phyloP scores from a whole-genome alignment of 1,284 basidiomycete genomes.

The Coniferiporia sulphurascens region DNA sequence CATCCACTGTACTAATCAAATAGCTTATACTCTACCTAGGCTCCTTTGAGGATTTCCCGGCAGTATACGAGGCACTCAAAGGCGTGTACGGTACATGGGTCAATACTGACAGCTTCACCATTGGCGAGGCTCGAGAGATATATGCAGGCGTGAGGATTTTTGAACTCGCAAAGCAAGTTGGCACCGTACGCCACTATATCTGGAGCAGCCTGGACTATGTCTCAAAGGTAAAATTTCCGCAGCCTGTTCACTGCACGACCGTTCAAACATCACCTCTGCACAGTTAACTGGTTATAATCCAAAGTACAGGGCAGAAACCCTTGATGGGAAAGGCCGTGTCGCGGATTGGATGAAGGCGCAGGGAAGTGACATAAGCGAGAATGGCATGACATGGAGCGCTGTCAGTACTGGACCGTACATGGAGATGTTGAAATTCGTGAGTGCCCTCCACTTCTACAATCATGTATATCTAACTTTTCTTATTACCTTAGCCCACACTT shows the following conservation, averaged over 20 bases:
- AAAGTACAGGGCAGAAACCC: constrained; percentile 34
- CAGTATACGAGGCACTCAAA: constrained; percentile 32
- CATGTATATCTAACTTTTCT: too few species aligned
- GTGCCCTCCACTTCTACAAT: constrained; percentile 6
- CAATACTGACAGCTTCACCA: constrained; percentile 43
- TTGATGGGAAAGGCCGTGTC: constrained; percentile 40
- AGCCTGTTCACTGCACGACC: too few species aligned
- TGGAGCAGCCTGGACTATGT: constrained; percentile 39
- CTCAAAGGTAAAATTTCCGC: constrained; percentile 9
- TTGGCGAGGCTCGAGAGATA: constrained; percentile 40
- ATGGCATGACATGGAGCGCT: constrained; percentile 35
- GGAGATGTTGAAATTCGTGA: constrained; percentile 37
- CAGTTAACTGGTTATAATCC: too few species aligned
- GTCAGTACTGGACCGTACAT: constrained; percentile 42
- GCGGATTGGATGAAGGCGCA: constrained; percentile 39
- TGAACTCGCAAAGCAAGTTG: constrained; percentile 38
- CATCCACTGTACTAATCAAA: background rate
- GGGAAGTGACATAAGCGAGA: constrained; percentile 36
- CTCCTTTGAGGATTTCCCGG: constrained; percentile 30
- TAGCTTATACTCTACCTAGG: constrained; percentile 23
- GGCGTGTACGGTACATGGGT: constrained; percentile 42
- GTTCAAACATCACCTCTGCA: too few species aligned
- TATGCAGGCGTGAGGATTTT: constrained; percentile 41
- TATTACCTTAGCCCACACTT: too few species aligned
- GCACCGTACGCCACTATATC: constrained; percentile 38